Base-by-base conservation (phyloP, 1,139 yeast genomes). In the Yarrowia galli region DNA sequence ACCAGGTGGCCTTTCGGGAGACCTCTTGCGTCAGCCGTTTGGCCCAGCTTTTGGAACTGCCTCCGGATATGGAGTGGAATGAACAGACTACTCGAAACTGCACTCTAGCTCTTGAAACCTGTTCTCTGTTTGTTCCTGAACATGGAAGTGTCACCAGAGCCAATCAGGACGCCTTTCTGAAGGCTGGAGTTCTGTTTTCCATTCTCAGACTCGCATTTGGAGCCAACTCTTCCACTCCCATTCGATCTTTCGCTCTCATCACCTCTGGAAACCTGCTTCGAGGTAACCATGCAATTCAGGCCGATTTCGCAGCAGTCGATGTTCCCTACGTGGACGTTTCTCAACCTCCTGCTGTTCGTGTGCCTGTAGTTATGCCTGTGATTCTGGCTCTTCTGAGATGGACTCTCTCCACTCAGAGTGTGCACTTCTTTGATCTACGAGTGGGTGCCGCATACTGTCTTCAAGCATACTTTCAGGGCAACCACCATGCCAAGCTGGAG, bases 241-340 rank as follows among this genome's bases (percentile, higher is more conserved):
- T 92, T 5, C 84, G 97, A 71, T 83, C 89, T 1, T 78, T 82
- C 45, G 90, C 97, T 0, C 81, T 95, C 60, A 79, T 88, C 15
- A 86, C 97, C 0, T 87, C 91, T 1, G 93, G 96, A 1, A 95
- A 89, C 72, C 81, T 93, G 48, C 88, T 95, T 5, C 80, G 87
- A 69, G 84, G 87, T 48, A 88, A 91, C 76, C 77, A 83, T 16
- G 83, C 80, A 12, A 82, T 89, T 45, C 98, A 92, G 76, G 79
- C 80, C 28, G 86, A 86, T 71, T 89, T 95, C 74, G 83, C 92
- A 3, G 87, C 87, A 68, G 88, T 93, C 25, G 98, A 95, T 76
- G 97, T 95, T 7, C 99, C 99, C 0, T 91, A 88, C 74, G 81
- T 92, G 69, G 98, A 92, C 75, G 92, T 97, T 10, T 84, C 91